A percentile compares a stretch with the other conserved stretches of the same genome.
Evolutionary conservation across 768 basidiomycete genomes (phyloP).

Genomic region (Lactarius quietus): DNA sequence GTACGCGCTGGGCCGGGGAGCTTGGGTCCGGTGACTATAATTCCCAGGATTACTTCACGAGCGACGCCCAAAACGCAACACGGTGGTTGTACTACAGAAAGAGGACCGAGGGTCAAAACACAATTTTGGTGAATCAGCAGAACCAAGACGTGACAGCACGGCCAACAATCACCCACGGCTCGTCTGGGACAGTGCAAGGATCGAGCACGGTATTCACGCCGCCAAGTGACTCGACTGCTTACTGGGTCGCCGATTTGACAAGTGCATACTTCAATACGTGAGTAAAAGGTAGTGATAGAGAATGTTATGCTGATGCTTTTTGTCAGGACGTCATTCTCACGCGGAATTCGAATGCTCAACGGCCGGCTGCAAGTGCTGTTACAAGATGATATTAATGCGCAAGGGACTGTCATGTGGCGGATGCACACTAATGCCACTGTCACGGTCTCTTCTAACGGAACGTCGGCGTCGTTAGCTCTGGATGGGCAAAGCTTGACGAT

Average conservation of each 20-base stretch:
- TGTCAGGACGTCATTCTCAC: constrained; percentile 63
- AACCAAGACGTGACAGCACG: constrained; percentile 80
- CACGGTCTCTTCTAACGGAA: constrained; percentile 46
- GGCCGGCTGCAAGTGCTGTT: constrained; percentile 82
- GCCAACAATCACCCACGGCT: constrained; percentile 55
- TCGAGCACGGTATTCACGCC: constrained; percentile 75
- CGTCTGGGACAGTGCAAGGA: constrained; percentile 59
- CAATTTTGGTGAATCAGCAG: constrained; percentile 63
- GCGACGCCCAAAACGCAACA: constrained; percentile 59
- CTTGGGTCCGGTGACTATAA: constrained; percentile 87
- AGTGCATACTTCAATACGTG: constrained; percentile 74
- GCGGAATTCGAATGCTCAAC: constrained; percentile 84
- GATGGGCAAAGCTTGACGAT: constrained; percentile 66
- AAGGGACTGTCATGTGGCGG: constrained; percentile 71
- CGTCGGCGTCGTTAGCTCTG: constrained; percentile 71
- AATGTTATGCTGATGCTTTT: constrained; percentile 12
- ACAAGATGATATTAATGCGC: constrained; percentile 82
- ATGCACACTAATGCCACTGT: constrained; percentile 95
- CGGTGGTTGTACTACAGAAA: constrained; percentile 96
- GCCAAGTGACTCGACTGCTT: constrained; percentile 69
- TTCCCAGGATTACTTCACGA: constrained; percentile 71
- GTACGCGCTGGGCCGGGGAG: constrained; percentile 93
- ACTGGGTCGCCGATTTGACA: constrained; percentile 72
- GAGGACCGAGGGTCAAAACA: constrained; percentile 97
- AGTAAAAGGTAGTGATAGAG: constrained; percentile 31